phyloP scores from a whole-genome alignment of 768 basidiomycete genomes.

The Kwoniella sp. region DNA sequence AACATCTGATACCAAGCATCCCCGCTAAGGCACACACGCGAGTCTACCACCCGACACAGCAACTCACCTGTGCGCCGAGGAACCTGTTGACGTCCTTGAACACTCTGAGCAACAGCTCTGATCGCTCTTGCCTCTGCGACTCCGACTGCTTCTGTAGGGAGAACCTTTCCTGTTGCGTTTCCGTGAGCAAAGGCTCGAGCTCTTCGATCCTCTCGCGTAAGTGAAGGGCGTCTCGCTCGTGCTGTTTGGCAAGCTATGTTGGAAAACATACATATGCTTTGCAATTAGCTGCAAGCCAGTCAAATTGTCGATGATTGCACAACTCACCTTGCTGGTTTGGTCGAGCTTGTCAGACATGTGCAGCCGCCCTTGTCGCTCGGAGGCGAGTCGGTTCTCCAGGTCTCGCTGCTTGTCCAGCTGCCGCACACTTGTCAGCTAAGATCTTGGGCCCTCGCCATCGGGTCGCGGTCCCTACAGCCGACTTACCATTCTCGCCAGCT shows the following conservation, averaged over 20 bases:
- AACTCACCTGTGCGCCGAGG: conserved; percentile 62
- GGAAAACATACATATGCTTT: not conserved
- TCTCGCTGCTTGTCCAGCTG: conserved; percentile 77
- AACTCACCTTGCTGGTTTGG: conserved; percentile 61
- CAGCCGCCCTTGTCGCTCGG: conserved; percentile 82
- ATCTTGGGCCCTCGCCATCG: not conserved
- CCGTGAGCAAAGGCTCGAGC: conserved; percentile 73
- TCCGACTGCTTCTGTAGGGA: conserved; percentile 77
- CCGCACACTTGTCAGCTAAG: not conserved
- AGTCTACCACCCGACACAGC: too few relatives aligned
- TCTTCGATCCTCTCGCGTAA: conserved; percentile 70
- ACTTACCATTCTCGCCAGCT: conserved; percentile 68
- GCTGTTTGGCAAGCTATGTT: conserved; percentile 62
- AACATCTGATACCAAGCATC: not conserved
- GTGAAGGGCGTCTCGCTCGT: conserved; percentile 69
- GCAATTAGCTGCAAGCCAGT: not conserved
- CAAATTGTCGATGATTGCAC: too few relatives aligned
- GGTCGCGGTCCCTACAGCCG: not conserved
- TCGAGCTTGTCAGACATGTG: conserved; percentile 92
- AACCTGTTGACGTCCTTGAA: conserved; percentile 96
- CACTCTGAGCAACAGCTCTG: conserved; percentile 84
- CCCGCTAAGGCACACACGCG: too few relatives aligned
- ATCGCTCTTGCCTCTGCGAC: conserved; percentile 90
- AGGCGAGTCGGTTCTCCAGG: conserved; percentile 73
- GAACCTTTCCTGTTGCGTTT: conserved; percentile 60